Percentiles rank a stretch among this genome's conserved stretches.
Evolutionary conservation across 2,329 filamentous ascomycete species (phyloP).

Genomic region (Talaromyces sp.): DNA sequence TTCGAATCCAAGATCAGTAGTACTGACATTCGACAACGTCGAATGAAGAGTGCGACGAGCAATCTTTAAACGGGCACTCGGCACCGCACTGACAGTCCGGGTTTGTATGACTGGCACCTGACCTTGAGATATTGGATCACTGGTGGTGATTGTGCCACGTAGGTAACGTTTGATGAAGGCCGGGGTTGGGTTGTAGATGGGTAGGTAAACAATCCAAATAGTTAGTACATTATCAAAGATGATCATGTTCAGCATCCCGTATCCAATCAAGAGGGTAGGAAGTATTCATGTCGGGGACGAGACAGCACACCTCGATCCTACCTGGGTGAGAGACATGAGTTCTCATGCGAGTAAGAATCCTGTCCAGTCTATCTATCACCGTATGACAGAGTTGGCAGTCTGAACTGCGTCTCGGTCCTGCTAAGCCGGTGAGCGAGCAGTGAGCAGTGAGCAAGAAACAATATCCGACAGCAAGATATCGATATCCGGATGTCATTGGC

Average conservation of each 20-base stretch:
- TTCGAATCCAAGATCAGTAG: slow-evolving; percentile 88
- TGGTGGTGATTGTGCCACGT: slow-evolving; percentile 15
- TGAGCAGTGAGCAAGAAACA: not conserved
- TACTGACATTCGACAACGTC: slow-evolving; percentile 66
- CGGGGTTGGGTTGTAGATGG: slow-evolving; percentile 4
- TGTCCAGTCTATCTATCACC: not conserved
- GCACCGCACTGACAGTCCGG: not conserved
- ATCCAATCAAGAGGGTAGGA: slow-evolving; percentile 4
- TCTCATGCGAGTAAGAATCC: no score
- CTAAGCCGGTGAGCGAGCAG: not conserved
- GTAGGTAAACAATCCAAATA: not conserved
- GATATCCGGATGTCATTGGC: slow-evolving; percentile 7
- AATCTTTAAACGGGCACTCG: slow-evolving; percentile 9
- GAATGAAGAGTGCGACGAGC: slow-evolving; percentile 34
- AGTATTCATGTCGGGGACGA: not conserved
- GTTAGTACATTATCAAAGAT: not conserved
- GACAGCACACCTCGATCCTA: not conserved
- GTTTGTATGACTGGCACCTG: not conserved
- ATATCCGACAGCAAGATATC: not conserved
- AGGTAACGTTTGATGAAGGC: not conserved
- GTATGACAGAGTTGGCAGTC: slow-evolving; percentile 2
- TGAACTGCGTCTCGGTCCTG: not conserved
- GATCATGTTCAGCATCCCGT: slow-evolving; percentile 3
- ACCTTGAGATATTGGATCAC: not conserved
- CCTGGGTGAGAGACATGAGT: not conserved